These are phyloP conservation scores for Sisymbrium altissimum DNA, from an alignment of 345 rosid genomes.

Conservation along the genomic window DNA sequence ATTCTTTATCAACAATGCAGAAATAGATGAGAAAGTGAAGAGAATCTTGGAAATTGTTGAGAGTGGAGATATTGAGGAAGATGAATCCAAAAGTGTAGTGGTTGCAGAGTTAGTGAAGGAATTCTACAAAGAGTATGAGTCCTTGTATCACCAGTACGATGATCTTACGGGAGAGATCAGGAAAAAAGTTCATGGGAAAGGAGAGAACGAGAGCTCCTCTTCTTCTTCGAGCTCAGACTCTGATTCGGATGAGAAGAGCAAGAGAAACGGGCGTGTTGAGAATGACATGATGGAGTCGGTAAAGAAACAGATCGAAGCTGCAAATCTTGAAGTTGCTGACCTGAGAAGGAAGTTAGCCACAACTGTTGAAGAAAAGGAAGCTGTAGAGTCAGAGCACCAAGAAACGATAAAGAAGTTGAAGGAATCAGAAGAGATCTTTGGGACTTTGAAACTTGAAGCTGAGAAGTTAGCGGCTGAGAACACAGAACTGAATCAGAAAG, in stretches of 20 bases:
- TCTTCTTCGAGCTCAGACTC: conserved; percentile 82
- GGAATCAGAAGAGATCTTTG: conserved; percentile 46
- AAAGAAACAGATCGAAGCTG: conserved; percentile 58
- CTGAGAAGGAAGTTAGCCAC: conserved; percentile 44
- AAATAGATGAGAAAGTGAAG: conserved; percentile 66
- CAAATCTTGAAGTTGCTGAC: conserved; percentile 49
- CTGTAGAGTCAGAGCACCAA: conserved; percentile 38
- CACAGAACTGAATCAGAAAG: conserved; percentile 15
- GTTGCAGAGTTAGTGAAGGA: conserved; percentile 64
- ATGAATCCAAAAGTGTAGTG: conserved; percentile 48
- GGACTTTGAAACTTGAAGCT: conserved; percentile 48
- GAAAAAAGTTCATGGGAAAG: conserved; percentile 53
- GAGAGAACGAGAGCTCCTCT: conserved; percentile 47
- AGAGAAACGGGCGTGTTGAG: conserved; percentile 48
- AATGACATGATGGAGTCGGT: conserved; percentile 36
- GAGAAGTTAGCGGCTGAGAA: conserved; percentile 15
- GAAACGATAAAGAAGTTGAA: conserved; percentile 47
- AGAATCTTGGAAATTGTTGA: conserved; percentile 64
- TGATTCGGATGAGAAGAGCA: conserved; percentile 46
- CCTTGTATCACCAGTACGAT: conserved; percentile 60
- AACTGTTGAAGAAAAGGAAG: conserved; percentile 27
- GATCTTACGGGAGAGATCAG: conserved; percentile 67
- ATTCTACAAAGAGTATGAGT: conserved; percentile 62
- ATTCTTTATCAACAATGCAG: conserved; percentile 43
- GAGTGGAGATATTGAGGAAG: conserved; percentile 53